Base-by-base conservation (phyloP, 108 stramenopile genomes). In the Stephanodiscus minutulus region DNA sequence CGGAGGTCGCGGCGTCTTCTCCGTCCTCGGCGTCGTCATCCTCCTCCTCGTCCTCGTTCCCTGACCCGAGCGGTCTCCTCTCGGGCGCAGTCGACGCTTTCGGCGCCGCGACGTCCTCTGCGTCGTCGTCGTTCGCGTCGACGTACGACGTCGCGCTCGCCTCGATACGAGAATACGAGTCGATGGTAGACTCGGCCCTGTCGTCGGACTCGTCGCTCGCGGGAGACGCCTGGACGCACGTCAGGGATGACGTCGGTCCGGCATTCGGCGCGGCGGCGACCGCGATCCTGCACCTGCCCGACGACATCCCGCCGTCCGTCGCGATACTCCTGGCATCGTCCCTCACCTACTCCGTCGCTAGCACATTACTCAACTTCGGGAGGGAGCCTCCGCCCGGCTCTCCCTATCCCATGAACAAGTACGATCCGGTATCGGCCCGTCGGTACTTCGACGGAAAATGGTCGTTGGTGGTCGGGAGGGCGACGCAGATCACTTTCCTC, bases 351-450 rank as follows among this genome's bases (percentile, higher is more conserved):
- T 41, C 68, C 0, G 47, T 83, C 17, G 31, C 81, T 7, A 21
- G 17, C 18, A 33, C 81, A 7, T 17, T 84, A 0, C 41, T 82
- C 11, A 76, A 28, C 24, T 21, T 74, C 27, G 70, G 66, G 8
- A n/a, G 72, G 20, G 56, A 63, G 47, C 83, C 83, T 17, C 76
- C 82, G 1, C 84, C 86, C 36, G 62, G 47, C 12, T 43, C 54
- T 7, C 90, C 90, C 1, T 94, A 94, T 63, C 93, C 90, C 12
- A 55, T 74, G 50, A 67, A 70, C 27, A 74, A 68, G 46, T 94
- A 94, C 65, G 93, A 94, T 82, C 84, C 93, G 24, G 55, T 67
- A 0, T 48, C 83, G 13, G 90, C 93, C 0, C 59, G 85, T 8
- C 65, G 66, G 20, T 94, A 91, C 58, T 94, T 91, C 63, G 86